A percentile compares a stretch with the other conserved stretches of the same genome.
These are phyloP conservation scores for Alopecurus myosuroides DNA, from an alignment of 176 grass and related monocot genomes.

Conservation along the genomic window DNA sequence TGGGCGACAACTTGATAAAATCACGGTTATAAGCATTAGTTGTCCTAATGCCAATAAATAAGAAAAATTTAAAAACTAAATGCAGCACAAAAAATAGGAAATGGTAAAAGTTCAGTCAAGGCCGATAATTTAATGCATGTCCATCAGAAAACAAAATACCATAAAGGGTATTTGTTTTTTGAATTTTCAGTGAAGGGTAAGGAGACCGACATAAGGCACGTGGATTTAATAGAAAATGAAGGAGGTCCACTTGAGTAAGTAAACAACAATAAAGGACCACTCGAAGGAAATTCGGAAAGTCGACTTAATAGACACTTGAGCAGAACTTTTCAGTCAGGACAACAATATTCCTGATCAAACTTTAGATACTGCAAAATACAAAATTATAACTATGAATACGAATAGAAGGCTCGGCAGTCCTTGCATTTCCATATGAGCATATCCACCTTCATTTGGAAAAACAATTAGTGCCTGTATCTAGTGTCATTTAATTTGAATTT, in stretches of 20 bases:
- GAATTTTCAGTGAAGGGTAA: neutral
- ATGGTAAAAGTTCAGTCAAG: neutral
- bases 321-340: neutral
- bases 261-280: neutral
- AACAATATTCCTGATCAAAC: neutral
- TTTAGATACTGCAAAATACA: neutral
- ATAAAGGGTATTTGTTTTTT: neutral
- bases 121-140: neutral
- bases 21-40: neutral
- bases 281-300: neutral
- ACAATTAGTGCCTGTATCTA: neutral
- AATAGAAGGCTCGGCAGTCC: neutral
- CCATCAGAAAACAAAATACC: neutral
- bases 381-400: neutral
- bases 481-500: neutral
- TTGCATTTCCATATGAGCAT: neutral
- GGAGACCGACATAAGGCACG: neutral
- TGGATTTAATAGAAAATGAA: neutral
- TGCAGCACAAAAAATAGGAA: neutral
- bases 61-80: neutral
- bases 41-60: constrained; percentile 25
- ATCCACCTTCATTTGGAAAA: neutral
- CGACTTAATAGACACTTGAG: neutral
- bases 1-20: constrained; percentile 29
- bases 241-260: neutral